Evolutionary conservation across 345 rosid species (phyloP), one percentile per base, ranked within the genome.

Genomic region (Heritiera fomes): DNA sequence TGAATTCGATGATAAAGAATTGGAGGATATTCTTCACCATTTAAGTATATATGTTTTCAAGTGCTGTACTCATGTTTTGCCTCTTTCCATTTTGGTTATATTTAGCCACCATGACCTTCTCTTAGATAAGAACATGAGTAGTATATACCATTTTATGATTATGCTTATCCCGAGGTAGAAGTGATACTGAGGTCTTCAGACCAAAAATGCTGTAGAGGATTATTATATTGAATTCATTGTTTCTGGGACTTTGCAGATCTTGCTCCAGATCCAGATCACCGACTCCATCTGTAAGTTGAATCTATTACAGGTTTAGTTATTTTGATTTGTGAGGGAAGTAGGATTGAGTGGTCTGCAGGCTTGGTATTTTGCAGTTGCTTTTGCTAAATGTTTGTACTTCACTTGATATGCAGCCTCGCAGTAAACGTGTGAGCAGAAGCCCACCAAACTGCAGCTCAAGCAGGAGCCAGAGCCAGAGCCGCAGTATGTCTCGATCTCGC

Each of bases 211-310:
- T 17, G 9, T 62, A 82, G 79, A 78, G 67, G 75, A 63, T 82
- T 73, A 11, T 55, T 67, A 59, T 77, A 70, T 79, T 80, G 61
- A 71, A 79, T 53, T 79, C 5, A 58, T 84, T 80, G 77, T 69
- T 69, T 77, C 47, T 84, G 80, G 79, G 74, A 79, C 43, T 80
- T 88, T 89, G 91, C 93, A 91, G 97, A 80, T 91, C 95, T 13
- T 73, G 9, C 5, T 87, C 91, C 50, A 88, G 91, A 53, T 92
- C 96, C 50, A 75, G 82, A 61, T 89, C 97, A 71, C 93, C 91
- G 74, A 58, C 80, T 60, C 78, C 90, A 69, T 84, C 92, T 3
- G 97, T 91, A 89, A 93, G 97, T 88, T 62, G 46, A 73, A 76
- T 49, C 45, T 50, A 49, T 4, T 15, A 59, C 18, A 75, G 20